A percentile compares a stretch with the other conserved stretches of the same genome.
Conservation (phyloP, 495 filamentous ascomycete species). For the Geopyxis carbonaria region DNA sequence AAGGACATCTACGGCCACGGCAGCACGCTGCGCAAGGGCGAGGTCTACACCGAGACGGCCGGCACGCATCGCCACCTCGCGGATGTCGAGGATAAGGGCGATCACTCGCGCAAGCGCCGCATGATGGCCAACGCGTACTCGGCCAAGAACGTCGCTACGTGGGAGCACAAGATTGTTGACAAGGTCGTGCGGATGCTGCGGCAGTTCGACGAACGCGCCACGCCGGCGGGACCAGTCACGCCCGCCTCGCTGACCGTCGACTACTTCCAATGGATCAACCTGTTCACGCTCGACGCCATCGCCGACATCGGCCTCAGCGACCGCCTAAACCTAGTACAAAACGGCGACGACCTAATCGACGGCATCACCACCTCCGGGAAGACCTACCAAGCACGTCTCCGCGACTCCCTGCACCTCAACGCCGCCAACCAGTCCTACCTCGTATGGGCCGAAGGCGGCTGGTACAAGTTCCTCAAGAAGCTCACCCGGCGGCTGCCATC, state of each 20-base stretch:
- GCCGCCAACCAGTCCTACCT: too few species aligned
- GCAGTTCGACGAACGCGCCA: constrained; percentile 50
- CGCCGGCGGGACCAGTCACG: too few species aligned
- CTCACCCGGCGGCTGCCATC: too few species aligned
- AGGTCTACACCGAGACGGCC: constrained; percentile 84
- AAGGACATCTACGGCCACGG: constrained; percentile 29
- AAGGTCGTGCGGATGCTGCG: constrained; percentile 59
- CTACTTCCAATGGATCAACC: constrained; percentile 84
- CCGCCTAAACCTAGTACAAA: too few species aligned
- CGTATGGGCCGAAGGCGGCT: too few species aligned
- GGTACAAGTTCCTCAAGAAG: too few species aligned
- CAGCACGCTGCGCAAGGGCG: too few species aligned
- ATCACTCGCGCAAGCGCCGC: constrained; percentile 82
- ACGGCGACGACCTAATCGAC: constrained; percentile 34
- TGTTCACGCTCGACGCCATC: constrained; percentile 81
- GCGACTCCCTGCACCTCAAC: too few species aligned
- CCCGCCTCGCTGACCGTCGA: constrained; percentile 47
- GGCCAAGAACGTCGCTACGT: constrained; percentile 64
- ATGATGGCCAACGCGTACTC: constrained; percentile 73
- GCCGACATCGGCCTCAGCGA: too few species aligned
- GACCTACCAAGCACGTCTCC: constrained; percentile 53
- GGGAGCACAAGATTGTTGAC: constrained; percentile 72
- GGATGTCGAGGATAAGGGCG: constrained; percentile 66
- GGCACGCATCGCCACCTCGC: constrained; percentile 70
- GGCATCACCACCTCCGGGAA: constrained; percentile 38